Conservation (phyloP, 2,329 filamentous ascomycete species). For the Calonectria leucothoes region DNA sequence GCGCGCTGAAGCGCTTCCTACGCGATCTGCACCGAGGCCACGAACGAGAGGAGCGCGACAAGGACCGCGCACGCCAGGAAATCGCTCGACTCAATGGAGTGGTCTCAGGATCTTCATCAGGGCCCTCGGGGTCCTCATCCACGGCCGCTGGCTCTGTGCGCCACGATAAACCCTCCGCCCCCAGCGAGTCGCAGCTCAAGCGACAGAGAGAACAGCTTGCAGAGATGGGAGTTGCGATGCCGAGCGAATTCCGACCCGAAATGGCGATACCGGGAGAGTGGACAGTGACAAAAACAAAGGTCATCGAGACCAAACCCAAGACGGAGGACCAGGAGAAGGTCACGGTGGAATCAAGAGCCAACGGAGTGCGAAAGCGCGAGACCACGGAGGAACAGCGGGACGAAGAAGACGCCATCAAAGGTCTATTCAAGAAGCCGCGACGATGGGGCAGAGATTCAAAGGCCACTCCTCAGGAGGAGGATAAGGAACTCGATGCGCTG, state of each 20-base stretch:
- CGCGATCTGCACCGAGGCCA: conserved; percentile 88
- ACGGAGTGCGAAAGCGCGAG: conserved; percentile 73
- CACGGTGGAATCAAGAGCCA: conserved; percentile 60
- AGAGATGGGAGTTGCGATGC: conserved; percentile 86
- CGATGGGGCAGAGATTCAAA: conserved; percentile 66
- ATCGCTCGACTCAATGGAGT: conserved; percentile 87
- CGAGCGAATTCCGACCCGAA: conserved; percentile 80
- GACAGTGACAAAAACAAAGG: conserved; percentile 76
- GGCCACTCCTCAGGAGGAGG: conserved; percentile 58
- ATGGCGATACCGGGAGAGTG: conserved; percentile 93
- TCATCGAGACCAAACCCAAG: conserved; percentile 58
- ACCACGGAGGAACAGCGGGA: conserved; percentile 70
- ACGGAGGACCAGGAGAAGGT: conserved; percentile 51
- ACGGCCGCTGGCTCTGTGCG: not conserved
- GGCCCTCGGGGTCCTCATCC: conserved; percentile 28
- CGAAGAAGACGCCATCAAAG: conserved; percentile 68
- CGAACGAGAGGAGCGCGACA: conserved; percentile 83
- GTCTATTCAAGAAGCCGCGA: conserved; percentile 69
- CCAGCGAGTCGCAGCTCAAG: conserved; percentile 75
- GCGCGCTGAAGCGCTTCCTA: conserved; percentile 87
- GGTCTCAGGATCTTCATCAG: conserved; percentile 60
- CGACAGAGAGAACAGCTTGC: conserved; percentile 88
- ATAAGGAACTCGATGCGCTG: conserved; percentile 72
- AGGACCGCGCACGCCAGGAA: conserved; percentile 85
- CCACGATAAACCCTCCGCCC: conserved; percentile 26